These are phyloP conservation scores for Magnaporthales sp. DNA, from an alignment of 2,329 filamentous ascomycete genomes.

Conservation along the genomic window DNA sequence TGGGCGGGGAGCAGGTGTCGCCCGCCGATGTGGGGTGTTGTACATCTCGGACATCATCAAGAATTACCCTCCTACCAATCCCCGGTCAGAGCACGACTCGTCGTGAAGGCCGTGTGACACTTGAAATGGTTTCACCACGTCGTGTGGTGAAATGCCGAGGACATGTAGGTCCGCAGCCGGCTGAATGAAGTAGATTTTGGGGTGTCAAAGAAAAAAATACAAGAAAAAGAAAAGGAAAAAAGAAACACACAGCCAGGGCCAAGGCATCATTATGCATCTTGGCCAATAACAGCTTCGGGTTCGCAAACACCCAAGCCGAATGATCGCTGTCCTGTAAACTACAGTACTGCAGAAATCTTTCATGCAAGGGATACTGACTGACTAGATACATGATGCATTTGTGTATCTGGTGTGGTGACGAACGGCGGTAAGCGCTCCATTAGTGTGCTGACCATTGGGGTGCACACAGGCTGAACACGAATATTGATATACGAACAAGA, in stretches of 20 bases:
- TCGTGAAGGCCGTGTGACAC: neutral
- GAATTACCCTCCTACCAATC: neutral
- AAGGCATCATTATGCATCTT: neutral
- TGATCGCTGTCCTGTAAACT: too few species aligned
- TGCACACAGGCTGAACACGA: neutral
- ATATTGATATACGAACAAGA: neutral
- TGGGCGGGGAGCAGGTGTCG: neutral
- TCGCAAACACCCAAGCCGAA: too few species aligned
- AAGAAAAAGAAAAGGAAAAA: neutral
- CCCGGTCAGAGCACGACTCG: neutral
- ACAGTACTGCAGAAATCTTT: neutral
- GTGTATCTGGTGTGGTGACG: neutral
- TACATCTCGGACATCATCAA: neutral
- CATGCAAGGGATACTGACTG: neutral
- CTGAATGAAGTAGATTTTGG: neutral
- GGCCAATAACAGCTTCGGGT: too few species aligned
- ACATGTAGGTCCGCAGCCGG: neutral
- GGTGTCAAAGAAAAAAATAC: neutral
- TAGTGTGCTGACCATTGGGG: neutral
- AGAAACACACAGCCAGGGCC: too few species aligned
- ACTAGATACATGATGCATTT: neutral
- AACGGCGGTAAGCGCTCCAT: neutral
- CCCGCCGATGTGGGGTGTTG: neutral
- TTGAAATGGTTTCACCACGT: neutral
- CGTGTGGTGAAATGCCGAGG: neutral